Evolutionary conservation across 2,329 filamentous ascomycete genomes (phyloP).

Genomic region (Clonostachys byssicola): DNA sequence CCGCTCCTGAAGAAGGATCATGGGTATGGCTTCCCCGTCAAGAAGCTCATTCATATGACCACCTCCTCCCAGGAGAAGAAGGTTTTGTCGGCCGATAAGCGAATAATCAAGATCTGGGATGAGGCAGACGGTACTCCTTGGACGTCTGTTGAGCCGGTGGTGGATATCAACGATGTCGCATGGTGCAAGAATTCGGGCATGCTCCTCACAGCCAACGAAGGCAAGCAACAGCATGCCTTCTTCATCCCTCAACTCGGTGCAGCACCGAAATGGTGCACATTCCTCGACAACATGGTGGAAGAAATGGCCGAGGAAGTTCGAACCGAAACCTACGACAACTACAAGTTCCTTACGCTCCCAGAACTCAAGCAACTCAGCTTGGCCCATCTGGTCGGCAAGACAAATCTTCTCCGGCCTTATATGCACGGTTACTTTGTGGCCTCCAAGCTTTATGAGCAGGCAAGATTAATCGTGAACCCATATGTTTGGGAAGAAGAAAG

Average conservation of each 20-base stretch:
- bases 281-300: slow-evolving; percentile 95
- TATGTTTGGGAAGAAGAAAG: slow-evolving; percentile 92
- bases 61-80: slow-evolving; percentile 76
- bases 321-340: slow-evolving; percentile 93
- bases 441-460: slow-evolving; percentile 93
- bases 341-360: slow-evolving; percentile 90
- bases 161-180: slow-evolving; percentile 91
- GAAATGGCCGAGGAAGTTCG: slow-evolving; percentile 87
- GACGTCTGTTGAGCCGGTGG: slow-evolving; percentile 92
- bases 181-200: slow-evolving; percentile 93
- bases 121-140: slow-evolving; percentile 77
- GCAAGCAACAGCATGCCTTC: slow-evolving; percentile 90
- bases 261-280: slow-evolving; percentile 91
- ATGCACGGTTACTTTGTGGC: slow-evolving; percentile 99
- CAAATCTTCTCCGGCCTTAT: slow-evolving; percentile 85
- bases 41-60: slow-evolving; percentile 73
- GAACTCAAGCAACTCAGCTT: slow-evolving; percentile 84
- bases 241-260: slow-evolving; percentile 92
- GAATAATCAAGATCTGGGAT: slow-evolving; percentile 97
- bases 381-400: slow-evolving; percentile 85
- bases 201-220: slow-evolving; percentile 95
- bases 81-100: slow-evolving; percentile 87
- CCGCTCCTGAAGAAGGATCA: slow-evolving; percentile 91
- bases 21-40: slow-evolving; percentile 89
- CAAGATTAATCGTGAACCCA: slow-evolving; percentile 86